Conservation (phyloP, 225 moss, liverwort and hornwort species). For the Bryum argenteum region DNA sequence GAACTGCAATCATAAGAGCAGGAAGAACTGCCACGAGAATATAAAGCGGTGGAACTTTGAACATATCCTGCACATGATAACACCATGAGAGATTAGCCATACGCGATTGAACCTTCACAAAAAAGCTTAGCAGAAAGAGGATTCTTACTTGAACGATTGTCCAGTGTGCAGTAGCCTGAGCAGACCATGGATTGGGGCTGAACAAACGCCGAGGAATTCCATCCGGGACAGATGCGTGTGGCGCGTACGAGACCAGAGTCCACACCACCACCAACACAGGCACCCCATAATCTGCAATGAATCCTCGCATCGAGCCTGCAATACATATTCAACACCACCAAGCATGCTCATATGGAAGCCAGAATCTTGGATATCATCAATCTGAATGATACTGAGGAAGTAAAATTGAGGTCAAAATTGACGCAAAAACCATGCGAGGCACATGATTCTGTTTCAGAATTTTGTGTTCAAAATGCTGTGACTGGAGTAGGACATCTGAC, state of each 20-base stretch:
- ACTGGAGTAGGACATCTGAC: conserved; percentile 25
- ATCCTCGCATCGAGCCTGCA: conserved; percentile 49
- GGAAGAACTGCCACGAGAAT: conserved; percentile 65
- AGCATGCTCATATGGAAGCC: too few species aligned
- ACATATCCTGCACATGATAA: conserved; percentile 61
- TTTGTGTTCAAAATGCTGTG: too few species aligned
- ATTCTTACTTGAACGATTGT: conserved; percentile 52
- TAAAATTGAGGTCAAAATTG: too few species aligned
- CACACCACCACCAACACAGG: conserved; percentile 69
- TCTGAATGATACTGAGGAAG: too few species aligned
- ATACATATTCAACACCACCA: not conserved
- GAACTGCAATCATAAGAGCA: conserved; percentile 71
- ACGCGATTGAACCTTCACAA: too few species aligned
- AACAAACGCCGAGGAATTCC: conserved; percentile 71
- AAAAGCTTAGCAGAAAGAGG: not conserved
- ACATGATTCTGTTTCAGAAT: too few species aligned
- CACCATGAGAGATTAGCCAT: not conserved
- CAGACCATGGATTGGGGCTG: conserved; percentile 66
- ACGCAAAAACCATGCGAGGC: too few species aligned
- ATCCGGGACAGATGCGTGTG: conserved; percentile 46
- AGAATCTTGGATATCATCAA: too few species aligned
- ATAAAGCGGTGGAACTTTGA: conserved; percentile 54
- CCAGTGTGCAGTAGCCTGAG: conserved; percentile 54
- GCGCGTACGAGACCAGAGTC: conserved; percentile 71
- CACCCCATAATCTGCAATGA: conserved; percentile 79